phyloP scores from a whole-genome alignment of 306 rosid genomes.

The Abrus pulchellus region DNA sequence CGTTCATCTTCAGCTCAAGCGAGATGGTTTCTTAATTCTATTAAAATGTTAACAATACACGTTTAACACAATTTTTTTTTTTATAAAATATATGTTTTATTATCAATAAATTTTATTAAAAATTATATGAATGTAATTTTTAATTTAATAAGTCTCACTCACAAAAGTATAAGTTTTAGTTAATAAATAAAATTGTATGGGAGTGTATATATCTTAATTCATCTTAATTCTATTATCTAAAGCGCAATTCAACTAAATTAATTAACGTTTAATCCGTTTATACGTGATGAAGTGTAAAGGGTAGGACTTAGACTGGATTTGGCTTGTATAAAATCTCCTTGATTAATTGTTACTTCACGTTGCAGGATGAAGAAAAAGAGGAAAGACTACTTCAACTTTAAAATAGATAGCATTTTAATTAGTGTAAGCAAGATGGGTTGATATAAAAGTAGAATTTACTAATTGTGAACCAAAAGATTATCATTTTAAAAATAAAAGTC shows the following conservation, averaged over 20 bases:
- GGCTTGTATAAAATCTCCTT: slow-evolving; percentile 28
- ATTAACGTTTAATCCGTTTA: slow-evolving; percentile 32
- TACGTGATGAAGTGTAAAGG: slow-evolving; percentile 66
- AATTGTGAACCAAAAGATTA: background rate
- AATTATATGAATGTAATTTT: too few relatives aligned
- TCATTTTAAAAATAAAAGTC: slow-evolving; percentile 28
- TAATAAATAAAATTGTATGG: too few relatives aligned
- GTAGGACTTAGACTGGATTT: slow-evolving; percentile 38
- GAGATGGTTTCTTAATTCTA: too few relatives aligned
- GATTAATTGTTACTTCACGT: slow-evolving; percentile 45
- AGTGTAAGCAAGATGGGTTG: background rate
- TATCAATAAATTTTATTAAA: too few relatives aligned
- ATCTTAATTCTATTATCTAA: background rate
- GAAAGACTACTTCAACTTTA: slow-evolving; percentile 30
- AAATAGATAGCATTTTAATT: background rate
- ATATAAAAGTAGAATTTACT: background rate
- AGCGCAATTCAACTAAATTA: slow-evolving; percentile 27
- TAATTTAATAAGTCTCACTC: too few relatives aligned
- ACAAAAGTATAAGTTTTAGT: too few relatives aligned
- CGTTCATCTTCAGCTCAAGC: too few relatives aligned
- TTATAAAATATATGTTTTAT: too few relatives aligned
- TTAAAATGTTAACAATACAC: too few relatives aligned
- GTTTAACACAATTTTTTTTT: too few relatives aligned
- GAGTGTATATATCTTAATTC: too few relatives aligned
- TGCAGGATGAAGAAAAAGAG: slow-evolving; percentile 20